Evolutionary conservation across 768 basidiomycete species (phyloP).

Genomic region (Tubosaeta brunneosetosa): DNA sequence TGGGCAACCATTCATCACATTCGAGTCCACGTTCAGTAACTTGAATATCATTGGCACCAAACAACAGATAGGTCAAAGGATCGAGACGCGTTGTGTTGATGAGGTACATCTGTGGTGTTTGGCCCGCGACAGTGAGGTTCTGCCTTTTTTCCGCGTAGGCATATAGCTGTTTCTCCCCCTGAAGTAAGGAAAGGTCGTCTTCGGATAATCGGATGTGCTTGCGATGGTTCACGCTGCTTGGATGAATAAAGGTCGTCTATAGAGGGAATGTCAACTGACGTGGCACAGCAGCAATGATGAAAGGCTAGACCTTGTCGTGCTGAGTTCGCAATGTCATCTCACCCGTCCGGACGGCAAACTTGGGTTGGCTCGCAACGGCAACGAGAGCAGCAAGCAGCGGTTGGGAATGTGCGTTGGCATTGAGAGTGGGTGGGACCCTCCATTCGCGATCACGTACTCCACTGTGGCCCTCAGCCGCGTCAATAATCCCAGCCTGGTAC

Average conservation of each 20-base stretch:
- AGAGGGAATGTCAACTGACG: conserved; percentile 6
- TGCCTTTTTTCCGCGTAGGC: conserved; percentile 83
- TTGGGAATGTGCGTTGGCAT: conserved; percentile 64
- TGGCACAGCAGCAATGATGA: conserved; percentile 3
- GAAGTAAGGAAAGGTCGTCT: conserved; percentile 12
- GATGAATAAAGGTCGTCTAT: conserved; percentile 75
- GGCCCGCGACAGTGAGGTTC: conserved; percentile 52
- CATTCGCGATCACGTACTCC: conserved; percentile 32
- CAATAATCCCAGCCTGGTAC: conserved; percentile 76
- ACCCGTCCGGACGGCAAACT: conserved; percentile 77
- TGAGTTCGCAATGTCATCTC: conserved; percentile 68
- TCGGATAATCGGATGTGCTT: conserved; percentile 37
- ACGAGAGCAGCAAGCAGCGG: conserved; percentile 82
- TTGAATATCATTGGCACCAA: conserved; percentile 78
- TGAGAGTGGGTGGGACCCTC: conserved; percentile 61
- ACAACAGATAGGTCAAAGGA: conserved; percentile 84
- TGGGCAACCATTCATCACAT: conserved; percentile 89
- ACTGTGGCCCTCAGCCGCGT: conserved; percentile 62
- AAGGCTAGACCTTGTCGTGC: conserved; percentile 68
- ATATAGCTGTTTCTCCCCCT: conserved; percentile 66
- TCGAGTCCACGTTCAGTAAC: conserved; percentile 70
- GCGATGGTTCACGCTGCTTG: conserved; percentile 79
- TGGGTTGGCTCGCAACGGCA: conserved; percentile 81
- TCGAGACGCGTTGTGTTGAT: conserved; percentile 82
- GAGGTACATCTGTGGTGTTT: conserved; percentile 59